Evolutionary conservation across 2,329 filamentous ascomycete genomes (phyloP).

Genomic region (Diaporthe citri): DNA sequence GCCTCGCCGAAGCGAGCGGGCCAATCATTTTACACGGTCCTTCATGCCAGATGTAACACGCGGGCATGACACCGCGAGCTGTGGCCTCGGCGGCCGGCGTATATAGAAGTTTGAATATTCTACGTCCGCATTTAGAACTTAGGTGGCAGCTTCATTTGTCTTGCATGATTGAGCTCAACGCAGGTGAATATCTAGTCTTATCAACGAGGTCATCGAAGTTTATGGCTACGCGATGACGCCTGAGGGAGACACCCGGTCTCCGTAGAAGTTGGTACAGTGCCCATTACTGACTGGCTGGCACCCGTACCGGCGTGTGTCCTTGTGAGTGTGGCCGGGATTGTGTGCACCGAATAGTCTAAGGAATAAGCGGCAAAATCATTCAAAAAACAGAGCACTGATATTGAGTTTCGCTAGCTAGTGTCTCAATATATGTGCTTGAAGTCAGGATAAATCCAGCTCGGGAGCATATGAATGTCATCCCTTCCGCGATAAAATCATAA

Average conservation of each 20-base stretch:
- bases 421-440: not conserved
- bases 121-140: no score
- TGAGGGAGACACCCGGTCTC: no score
- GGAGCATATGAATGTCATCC: constrained; percentile 5
- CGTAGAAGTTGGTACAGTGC: not conserved
- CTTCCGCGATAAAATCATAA: not conserved
- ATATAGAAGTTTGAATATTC: not conserved
- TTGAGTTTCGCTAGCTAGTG: constrained; percentile 25
- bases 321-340: not conserved
- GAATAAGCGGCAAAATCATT: not conserved
- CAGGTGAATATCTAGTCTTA: not conserved
- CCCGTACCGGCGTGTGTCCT: not conserved
- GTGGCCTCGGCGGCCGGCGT: not conserved
- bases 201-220: not conserved
- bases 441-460: not conserved
- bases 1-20: constrained; percentile 9
- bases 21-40: constrained; percentile 30
- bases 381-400: not conserved
- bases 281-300: not conserved
- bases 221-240: not conserved
- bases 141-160: not conserved
- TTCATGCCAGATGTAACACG: not conserved
- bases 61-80: not conserved
- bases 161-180: not conserved
- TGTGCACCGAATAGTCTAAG: not conserved